Conservation (phyloP, 1,139 yeast genomes). For the Saccharomyces hybrid region DNA sequence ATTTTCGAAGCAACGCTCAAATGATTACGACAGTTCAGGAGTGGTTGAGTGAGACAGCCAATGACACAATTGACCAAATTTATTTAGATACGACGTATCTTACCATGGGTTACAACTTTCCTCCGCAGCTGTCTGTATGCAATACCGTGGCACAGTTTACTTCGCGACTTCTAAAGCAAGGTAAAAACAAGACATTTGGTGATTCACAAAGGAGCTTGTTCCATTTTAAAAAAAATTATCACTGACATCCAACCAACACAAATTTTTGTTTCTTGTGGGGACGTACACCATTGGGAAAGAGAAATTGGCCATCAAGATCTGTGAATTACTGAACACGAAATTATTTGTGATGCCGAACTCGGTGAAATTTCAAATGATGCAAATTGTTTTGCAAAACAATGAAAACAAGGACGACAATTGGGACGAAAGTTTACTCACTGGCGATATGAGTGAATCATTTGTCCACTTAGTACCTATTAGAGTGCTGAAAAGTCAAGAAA, state of each 20-base stretch:
- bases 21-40: constrained; percentile 24
- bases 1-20: constrained; percentile 59
- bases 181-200: constrained; percentile 27
- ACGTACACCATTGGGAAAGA: constrained; percentile 92
- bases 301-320: constrained; percentile 50
- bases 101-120: constrained; percentile 66
- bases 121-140: constrained; percentile 66
- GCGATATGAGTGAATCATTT: constrained; percentile 42
- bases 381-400: constrained; percentile 6
- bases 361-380: constrained; percentile 13
- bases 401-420: constrained; percentile 8
- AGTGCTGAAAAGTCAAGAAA: constrained; percentile 36
- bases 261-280: constrained; percentile 62
- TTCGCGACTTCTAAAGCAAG: constrained; percentile 26
- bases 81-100: constrained; percentile 87
- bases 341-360: constrained; percentile 18
- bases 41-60: constrained; percentile 20
- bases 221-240: constrained; percentile 29
- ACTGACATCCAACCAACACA: constrained; percentile 21
- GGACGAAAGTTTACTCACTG: constrained; percentile 32
- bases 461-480: constrained; percentile 69
- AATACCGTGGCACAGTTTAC: constrained; percentile 51
- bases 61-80: constrained; percentile 42
- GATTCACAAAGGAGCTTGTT: constrained; percentile 39
- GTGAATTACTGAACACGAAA: constrained; percentile 19